Conservation (phyloP, 1,284 basidiomycete species). For the Melampsora americana region DNA sequence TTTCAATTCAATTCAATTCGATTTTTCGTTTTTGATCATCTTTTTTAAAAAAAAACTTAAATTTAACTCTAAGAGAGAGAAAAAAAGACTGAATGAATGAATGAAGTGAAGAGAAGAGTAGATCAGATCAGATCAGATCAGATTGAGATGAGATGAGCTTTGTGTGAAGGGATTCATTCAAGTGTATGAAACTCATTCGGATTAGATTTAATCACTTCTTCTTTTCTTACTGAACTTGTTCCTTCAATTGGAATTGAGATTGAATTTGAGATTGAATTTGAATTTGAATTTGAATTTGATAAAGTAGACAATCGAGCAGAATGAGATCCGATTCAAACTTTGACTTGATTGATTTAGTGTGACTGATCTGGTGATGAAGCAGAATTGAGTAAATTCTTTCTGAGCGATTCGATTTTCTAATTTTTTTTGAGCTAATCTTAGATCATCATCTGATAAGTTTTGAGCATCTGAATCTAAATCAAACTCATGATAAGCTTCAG, state of each 20-base stretch:
- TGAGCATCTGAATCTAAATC: constrained; percentile 26
- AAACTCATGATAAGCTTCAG: constrained; percentile 18
- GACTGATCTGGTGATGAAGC: constrained; percentile 17
- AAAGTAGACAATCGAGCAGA: no score
- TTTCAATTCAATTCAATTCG: no score
- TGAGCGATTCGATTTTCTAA: constrained; percentile 20
- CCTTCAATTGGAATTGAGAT: no score
- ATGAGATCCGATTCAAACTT: background rate
- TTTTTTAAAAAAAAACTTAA: no score
- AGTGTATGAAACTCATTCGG: constrained; percentile 15
- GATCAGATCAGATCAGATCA: no score
- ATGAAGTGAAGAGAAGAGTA: background rate
- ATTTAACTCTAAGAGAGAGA: no score
- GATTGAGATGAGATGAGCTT: background rate
- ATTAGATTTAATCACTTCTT: background rate
- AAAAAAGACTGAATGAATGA: no score
- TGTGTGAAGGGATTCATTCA: constrained; percentile 17
- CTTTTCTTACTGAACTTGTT: no score
- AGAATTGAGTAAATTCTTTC: constrained; percentile 16
- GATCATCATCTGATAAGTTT: constrained; percentile 27
- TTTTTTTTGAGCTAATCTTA: constrained; percentile 14
- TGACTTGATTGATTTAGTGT: background rate
- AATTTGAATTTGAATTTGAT: no score
- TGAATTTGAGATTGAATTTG: background rate
- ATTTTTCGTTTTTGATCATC: no score